Percentiles rank a stretch among this genome's conserved stretches.
Conservation (phyloP, 2,329 filamentous ascomycete genomes). For the Magnaporthales sp. region DNA sequence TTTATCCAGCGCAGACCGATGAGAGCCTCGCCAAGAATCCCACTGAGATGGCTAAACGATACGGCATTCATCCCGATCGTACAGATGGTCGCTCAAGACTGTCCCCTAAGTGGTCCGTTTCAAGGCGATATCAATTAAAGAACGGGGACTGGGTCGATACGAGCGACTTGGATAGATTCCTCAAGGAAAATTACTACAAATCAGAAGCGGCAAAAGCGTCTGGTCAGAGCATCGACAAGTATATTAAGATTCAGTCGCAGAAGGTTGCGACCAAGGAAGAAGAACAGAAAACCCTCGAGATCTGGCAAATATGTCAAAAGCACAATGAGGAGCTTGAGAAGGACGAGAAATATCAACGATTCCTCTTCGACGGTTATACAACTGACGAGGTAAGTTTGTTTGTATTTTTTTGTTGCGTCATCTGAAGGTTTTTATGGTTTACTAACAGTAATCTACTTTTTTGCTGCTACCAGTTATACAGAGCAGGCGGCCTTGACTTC, state of each 20-base stretch:
- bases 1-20: neutral
- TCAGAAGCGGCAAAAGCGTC: neutral
- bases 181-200: neutral
- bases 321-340: neutral
- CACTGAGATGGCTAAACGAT: neutral
- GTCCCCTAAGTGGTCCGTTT: neutral
- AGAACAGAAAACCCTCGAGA: neutral
- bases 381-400: neutral
- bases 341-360: neutral
- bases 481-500: neutral
- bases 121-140: neutral
- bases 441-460: neutral
- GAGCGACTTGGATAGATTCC: neutral
- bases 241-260: neutral
- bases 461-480: neutral
- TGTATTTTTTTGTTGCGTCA: no score
- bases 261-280: neutral
- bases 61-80: neutral
- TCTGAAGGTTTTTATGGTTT: neutral
- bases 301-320: neutral
- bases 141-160: neutral
- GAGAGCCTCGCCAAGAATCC: neutral
- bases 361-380: neutral
- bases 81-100: neutral
- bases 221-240: neutral